Percentiles rank a stretch among this genome's conserved stretches.
Evolutionary conservation across 495 filamentous ascomycete genomes (phyloP).

Genomic region (Penicillium paxilli): DNA sequence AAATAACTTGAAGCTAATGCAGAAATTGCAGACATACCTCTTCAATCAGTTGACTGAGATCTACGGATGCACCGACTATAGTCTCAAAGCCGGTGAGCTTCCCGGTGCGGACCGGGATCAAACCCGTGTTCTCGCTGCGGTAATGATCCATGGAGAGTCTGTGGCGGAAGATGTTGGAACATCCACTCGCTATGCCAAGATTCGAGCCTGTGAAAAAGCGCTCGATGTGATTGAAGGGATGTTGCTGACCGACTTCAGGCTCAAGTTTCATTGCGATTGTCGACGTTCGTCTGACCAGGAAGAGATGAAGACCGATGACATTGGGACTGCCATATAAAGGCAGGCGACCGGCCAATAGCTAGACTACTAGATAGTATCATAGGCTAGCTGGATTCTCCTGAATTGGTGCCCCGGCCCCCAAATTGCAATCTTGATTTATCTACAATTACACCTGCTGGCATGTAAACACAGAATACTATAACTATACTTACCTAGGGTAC

Average conservation of each 20-base stretch:
- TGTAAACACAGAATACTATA: no score
- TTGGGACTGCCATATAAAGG: slow-evolving; percentile 38
- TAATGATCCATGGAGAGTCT: slow-evolving; percentile 74
- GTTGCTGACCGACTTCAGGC: slow-evolving; percentile 57
- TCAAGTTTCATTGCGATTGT: slow-evolving; percentile 65
- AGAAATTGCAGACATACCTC: slow-evolving; percentile 49
- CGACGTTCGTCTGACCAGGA: slow-evolving; percentile 1
- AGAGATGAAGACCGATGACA: slow-evolving; percentile 13
- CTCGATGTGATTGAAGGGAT: slow-evolving; percentile 58
- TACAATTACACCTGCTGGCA: no score
- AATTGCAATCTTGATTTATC: no score
- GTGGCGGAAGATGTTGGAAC: slow-evolving; percentile 60
- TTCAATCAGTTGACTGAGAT: slow-evolving; percentile 48
- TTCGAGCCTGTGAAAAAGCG: slow-evolving; percentile 70
- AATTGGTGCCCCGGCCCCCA: no score
- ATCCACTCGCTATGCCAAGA: slow-evolving; percentile 69
- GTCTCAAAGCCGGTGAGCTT: slow-evolving; percentile 52
- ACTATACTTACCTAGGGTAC: no score
- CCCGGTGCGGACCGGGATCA: slow-evolving; percentile 44
- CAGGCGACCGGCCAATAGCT: background rate
- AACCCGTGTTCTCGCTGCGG: slow-evolving; percentile 61
- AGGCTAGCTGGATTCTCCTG: no score
- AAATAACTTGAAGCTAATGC: background rate
- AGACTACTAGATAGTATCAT: no score
- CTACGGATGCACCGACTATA: slow-evolving; percentile 56